phyloP scores from a whole-genome alignment of 2,329 filamentous ascomycete species.

The Colletotrichum sublineola region DNA sequence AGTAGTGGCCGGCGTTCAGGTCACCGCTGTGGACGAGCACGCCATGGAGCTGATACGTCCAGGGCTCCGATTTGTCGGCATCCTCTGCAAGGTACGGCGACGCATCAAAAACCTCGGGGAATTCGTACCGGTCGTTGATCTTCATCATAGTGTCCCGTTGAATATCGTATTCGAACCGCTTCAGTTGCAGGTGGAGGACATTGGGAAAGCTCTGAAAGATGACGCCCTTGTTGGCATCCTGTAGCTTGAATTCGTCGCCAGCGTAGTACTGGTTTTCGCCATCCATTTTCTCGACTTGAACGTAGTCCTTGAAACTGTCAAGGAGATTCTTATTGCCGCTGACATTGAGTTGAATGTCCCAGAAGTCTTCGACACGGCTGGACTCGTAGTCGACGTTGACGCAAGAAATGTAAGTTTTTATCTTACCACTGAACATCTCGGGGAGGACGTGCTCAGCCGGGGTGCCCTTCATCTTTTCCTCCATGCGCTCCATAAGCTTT shows the following conservation, averaged over 20 bases:
- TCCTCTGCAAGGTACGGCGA: constrained; percentile 88
- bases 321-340: constrained; percentile 92
- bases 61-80: constrained; percentile 88
- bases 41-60: constrained; percentile 92
- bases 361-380: constrained; percentile 95
- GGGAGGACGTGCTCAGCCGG: constrained; percentile 89
- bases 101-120: constrained; percentile 86
- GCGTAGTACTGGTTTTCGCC: constrained; percentile 99
- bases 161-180: constrained; percentile 98
- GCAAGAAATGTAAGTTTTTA: constrained; percentile 98
- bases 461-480: constrained; percentile 98
- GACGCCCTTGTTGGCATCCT: constrained; percentile 97
- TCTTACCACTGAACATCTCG: constrained; percentile 95
- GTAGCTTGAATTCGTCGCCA: constrained; percentile 87
- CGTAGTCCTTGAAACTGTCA: constrained; percentile 95
- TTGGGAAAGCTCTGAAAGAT: constrained; percentile 97
- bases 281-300: constrained; percentile 95
- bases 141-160: constrained; percentile 99
- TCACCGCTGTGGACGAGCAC: constrained; percentile 97
- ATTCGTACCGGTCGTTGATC: constrained; percentile 93
- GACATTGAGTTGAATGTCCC: constrained; percentile 98
- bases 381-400: constrained; percentile 99
- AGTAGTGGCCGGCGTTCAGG: constrained; percentile 97
- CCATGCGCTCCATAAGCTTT: constrained; percentile 97
- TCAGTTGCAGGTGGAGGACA: constrained; percentile 93